Conservation (phyloP, 148 eudicot species). For the Diospyros kaki region DNA sequence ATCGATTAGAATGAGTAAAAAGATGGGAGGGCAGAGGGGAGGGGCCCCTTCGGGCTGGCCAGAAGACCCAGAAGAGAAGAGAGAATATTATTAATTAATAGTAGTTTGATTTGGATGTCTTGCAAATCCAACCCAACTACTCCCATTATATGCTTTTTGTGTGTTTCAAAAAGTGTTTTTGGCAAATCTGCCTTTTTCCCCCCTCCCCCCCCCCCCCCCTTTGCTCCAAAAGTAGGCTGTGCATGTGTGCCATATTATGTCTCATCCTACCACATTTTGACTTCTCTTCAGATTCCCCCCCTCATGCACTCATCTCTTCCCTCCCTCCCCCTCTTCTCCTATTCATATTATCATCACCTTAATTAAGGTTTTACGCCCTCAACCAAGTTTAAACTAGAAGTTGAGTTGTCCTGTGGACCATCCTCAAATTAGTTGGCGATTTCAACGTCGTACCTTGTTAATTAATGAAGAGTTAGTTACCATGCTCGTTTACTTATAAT, state of each 20-base stretch:
- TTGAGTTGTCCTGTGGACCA: too few relatives aligned
- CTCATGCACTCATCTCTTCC: neutral
- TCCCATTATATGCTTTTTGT: neutral
- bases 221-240: slow-evolving; percentile 17
- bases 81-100: neutral
- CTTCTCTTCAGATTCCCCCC: slow-evolving; percentile 11
- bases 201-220: slow-evolving; percentile 1
- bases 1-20: neutral
- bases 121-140: slow-evolving; percentile 1
- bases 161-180: slow-evolving; percentile 7
- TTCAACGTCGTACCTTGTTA: too few relatives aligned
- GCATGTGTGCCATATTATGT: slow-evolving; percentile 21
- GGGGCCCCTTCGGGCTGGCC: neutral
- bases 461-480: too few relatives aligned
- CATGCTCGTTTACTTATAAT: too few relatives aligned
- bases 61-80: neutral
- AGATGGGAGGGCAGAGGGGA: neutral
- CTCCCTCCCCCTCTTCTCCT: too few relatives aligned
- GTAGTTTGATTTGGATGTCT: slow-evolving; percentile 1
- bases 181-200: slow-evolving; percentile 14
- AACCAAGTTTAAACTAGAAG: too few relatives aligned
- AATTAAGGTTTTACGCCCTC: too few relatives aligned
- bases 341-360: too few relatives aligned
- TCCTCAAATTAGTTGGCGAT: too few relatives aligned
- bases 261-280: slow-evolving; percentile 16